A percentile compares a stretch with the other conserved stretches of the same genome.
phyloP scores from a whole-genome alignment of 148 eudicot genomes.

The Persicaria tinctoria region DNA sequence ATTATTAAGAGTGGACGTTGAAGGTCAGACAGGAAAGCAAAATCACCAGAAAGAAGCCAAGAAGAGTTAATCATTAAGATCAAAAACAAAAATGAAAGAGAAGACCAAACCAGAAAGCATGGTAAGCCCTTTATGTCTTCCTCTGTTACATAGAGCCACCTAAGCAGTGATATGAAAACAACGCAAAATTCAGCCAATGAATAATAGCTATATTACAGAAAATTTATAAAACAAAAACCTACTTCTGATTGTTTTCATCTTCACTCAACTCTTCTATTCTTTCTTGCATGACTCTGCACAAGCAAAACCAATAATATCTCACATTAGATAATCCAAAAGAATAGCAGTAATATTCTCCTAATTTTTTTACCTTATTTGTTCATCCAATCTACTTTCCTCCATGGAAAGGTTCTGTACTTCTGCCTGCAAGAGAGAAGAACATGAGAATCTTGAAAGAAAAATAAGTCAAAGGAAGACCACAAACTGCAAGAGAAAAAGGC shows the following conservation, averaged over 20 bases:
- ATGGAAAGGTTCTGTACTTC: slow-evolving; percentile 70
- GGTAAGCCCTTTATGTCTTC: slow-evolving; percentile 87
- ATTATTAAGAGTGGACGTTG: not conserved
- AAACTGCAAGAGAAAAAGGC: not conserved
- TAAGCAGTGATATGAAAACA: slow-evolving; percentile 16
- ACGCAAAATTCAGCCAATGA: not conserved
- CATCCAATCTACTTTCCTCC: slow-evolving; percentile 79
- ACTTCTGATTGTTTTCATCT: slow-evolving; percentile 82
- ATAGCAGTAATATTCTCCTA: not conserved
- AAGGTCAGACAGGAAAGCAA: not conserved
- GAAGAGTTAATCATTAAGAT: not conserved
- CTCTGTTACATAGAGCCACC: slow-evolving; percentile 97
- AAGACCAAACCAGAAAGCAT: slow-evolving; percentile 69
- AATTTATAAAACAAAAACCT: slow-evolving; percentile 7
- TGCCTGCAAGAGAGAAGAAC: slow-evolving; percentile 42
- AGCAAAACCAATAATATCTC: slow-evolving; percentile 8
- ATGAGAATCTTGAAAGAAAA: not conserved
- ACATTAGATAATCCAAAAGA: not conserved
- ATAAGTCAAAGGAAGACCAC: not conserved
- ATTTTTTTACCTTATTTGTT: slow-evolving; percentile 60
- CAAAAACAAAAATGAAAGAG: not conserved
- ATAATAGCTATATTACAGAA: slow-evolving; percentile 3
- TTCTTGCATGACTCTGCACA: slow-evolving; percentile 85
- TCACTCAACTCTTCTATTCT: slow-evolving; percentile 77
- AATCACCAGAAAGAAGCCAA: not conserved